These are phyloP conservation scores for Dictyostelium citrinum DNA, from an alignment of 78 protist genomes.

Conservation along the genomic window DNA sequence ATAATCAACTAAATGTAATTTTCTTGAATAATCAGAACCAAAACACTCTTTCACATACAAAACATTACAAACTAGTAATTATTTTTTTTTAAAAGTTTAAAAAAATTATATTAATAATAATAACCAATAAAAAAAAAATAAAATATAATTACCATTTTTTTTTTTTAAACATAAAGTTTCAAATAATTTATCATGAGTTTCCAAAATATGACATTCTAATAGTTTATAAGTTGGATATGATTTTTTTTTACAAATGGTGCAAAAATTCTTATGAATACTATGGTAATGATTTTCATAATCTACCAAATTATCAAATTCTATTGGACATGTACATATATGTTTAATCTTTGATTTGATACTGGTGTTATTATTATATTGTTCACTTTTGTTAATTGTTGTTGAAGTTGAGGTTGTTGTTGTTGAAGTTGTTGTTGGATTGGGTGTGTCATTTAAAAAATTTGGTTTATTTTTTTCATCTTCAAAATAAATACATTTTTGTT, in stretches of 20 bases:
- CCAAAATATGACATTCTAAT: slow-evolving; percentile 16
- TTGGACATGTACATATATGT: not conserved
- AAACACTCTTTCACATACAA: slow-evolving; percentile 11
- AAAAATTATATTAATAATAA: not conserved
- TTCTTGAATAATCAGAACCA: slow-evolving; percentile 5
- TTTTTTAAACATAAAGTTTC: slow-evolving; percentile 6
- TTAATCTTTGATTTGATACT: not conserved
- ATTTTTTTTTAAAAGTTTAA: not conserved
- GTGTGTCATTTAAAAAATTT: not conserved
- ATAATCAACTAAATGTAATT: slow-evolving; percentile 12
- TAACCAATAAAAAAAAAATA: not conserved
- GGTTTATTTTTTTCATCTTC: not conserved
- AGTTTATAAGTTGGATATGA: slow-evolving; percentile 13
- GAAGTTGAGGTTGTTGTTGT: not conserved
- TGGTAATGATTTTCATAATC: slow-evolving; percentile 34
- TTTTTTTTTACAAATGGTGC: slow-evolving; percentile 9
- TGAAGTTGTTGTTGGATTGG: not conserved
- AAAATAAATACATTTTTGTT: not conserved
- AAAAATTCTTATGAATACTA: slow-evolving; percentile 8
- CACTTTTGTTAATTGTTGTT: not conserved
- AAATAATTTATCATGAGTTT: slow-evolving; percentile 26
- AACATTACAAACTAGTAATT: slow-evolving; percentile 10
- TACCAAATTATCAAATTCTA: not conserved
- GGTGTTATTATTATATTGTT: not conserved
- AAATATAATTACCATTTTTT: not conserved